phyloP scores from a whole-genome alignment of 805 yeast species.

The Candida michaelii region DNA sequence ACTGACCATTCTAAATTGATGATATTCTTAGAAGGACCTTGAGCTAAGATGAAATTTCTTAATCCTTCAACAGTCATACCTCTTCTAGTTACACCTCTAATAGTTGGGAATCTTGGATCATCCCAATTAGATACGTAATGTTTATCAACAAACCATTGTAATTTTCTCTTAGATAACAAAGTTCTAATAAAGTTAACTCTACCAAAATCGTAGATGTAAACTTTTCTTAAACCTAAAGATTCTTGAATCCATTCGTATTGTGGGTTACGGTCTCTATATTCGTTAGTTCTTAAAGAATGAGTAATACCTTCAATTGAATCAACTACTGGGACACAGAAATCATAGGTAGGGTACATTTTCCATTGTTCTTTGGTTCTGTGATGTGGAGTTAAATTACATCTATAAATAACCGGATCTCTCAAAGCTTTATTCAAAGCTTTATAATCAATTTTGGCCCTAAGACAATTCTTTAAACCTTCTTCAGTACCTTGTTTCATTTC shows the following conservation, averaged over 20 bases:
- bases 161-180: constrained; percentile 90
- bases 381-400: constrained; percentile 96
- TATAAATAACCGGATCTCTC: constrained; percentile 97
- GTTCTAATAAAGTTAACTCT: constrained; percentile 97
- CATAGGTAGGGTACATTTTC: constrained; percentile 98
- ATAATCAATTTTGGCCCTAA: constrained; percentile 95
- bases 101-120: constrained; percentile 99
- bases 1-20: constrained; percentile 96
- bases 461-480: constrained; percentile 85
- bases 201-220: constrained; percentile 96
- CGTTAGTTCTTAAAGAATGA: constrained; percentile 96
- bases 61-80: constrained; percentile 99
- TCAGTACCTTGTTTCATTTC: constrained; percentile 96
- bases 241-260: constrained; percentile 96
- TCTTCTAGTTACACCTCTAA: constrained; percentile 98
- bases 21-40: constrained; percentile 97
- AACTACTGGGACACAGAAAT: constrained; percentile 97
- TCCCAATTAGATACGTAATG: constrained; percentile 91
- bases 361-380: constrained; percentile 91
- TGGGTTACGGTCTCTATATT: constrained; percentile 97
- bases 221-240: constrained; percentile 81
- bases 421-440: constrained; percentile 89
- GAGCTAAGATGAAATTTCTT: constrained; percentile 87
- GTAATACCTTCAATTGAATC: constrained; percentile 97
- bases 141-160: constrained; percentile 98